Conservation (phyloP, 345 rosid genomes). For the Dimocarpus longan region DNA sequence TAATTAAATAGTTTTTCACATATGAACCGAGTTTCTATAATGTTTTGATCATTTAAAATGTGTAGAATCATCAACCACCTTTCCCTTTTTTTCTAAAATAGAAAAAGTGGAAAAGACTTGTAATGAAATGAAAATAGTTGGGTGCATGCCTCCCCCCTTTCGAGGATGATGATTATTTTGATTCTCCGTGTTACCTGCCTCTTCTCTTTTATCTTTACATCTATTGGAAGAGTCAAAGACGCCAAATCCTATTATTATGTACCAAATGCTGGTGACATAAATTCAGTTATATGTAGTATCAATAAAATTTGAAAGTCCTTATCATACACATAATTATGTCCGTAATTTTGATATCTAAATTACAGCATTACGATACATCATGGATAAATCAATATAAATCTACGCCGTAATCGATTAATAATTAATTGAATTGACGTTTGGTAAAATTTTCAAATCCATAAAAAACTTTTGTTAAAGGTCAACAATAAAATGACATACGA, state of each 20-base stretch:
- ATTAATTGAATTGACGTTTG: too few relatives aligned
- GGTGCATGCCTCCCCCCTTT: not conserved
- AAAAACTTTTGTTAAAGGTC: too few relatives aligned
- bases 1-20: too few relatives aligned
- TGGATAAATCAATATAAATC: too few relatives aligned
- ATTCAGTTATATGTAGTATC: not conserved
- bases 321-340: not conserved
- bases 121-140: not conserved
- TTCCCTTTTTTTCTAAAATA: not conserved
- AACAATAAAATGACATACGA: not conserved
- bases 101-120: not conserved
- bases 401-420: too few relatives aligned
- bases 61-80: not conserved
- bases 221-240: not conserved
- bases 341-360: too few relatives aligned
- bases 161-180: not conserved
- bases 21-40: too few relatives aligned
- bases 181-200: not conserved
- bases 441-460: too few relatives aligned
- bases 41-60: too few relatives aligned
- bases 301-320: not conserved
- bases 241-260: too few relatives aligned
- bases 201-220: not conserved
- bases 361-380: too few relatives aligned
- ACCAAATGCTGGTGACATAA: not conserved